A percentile compares a stretch with the other conserved stretches of the same genome.
Conservation (phyloP, 805 yeast species). For the Pichia exigua region DNA sequence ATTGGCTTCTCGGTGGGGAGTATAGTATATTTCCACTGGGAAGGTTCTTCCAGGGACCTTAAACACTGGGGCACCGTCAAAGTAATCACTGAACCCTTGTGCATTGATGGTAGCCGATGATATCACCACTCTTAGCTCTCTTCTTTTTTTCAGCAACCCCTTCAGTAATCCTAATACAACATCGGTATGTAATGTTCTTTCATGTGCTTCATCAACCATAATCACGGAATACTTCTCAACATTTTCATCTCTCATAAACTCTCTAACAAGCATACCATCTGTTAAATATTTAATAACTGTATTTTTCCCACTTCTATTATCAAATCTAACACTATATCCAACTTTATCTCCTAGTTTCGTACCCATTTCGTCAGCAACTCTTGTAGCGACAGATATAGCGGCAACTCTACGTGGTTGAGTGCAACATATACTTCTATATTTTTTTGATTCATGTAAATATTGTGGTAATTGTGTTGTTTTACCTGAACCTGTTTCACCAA, state of each 20-base stretch:
- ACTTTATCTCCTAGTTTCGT: conserved; percentile 77
- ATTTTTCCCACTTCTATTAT: conserved; percentile 55
- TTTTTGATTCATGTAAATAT: conserved; percentile 72
- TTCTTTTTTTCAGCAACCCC: conserved; percentile 52
- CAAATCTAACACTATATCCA: conserved; percentile 86
- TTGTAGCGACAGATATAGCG: conserved; percentile 80
- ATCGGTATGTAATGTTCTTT: conserved; percentile 90
- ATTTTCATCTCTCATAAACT: conserved; percentile 70
- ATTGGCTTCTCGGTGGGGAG: conserved; percentile 83
- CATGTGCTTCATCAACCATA: conserved; percentile 97
- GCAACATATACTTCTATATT: conserved; percentile 64
- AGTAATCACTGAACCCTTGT: conserved; percentile 72
- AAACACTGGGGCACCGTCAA: conserved; percentile 77
- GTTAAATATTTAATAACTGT: conserved; percentile 87
- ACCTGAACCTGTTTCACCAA: conserved; percentile 97
- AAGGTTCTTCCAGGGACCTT: conserved; percentile 89
- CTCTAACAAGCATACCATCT: conserved; percentile 90
- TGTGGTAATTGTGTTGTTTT: conserved; percentile 93
- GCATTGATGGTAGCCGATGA: conserved; percentile 97
- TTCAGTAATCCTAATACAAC: conserved; percentile 71
- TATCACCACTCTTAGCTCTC: conserved; percentile 66
- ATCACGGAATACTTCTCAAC: conserved; percentile 64
- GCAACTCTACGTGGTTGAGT: conserved; percentile 97
- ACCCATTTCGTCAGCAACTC: conserved; percentile 88
- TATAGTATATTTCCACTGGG: conserved; percentile 82